Evolutionary conservation across 2,329 filamentous ascomycete species (phyloP).

Genomic region (Botrytis pseudocinerea): DNA sequence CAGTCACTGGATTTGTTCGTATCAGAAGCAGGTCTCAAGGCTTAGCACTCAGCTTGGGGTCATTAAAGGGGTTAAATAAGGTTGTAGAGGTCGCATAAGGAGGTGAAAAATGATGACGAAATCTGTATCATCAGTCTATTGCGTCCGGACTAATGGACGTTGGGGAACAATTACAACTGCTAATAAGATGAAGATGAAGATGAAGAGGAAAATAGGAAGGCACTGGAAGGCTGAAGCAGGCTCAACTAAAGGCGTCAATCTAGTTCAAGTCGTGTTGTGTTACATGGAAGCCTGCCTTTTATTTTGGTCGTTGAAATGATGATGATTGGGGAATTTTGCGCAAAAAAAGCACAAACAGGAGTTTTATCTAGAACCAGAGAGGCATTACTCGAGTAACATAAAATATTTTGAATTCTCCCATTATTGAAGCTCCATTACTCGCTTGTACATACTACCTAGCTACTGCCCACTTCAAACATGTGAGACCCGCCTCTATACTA

Average conservation of each 20-base stretch:
- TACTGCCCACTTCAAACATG: background rate
- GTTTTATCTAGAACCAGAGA: constrained; percentile 38
- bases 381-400: constrained; percentile 29
- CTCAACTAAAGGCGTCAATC: constrained; percentile 29
- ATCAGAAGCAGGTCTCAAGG: constrained; percentile 98
- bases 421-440: constrained; percentile 6
- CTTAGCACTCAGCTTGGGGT: constrained; percentile 87
- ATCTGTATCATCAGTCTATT: constrained; percentile 19
- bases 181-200: constrained; percentile 28
- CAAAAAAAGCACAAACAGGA: constrained; percentile 37
- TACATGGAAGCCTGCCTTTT: constrained; percentile 17
- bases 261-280: constrained; percentile 22
- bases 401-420: constrained; percentile 31
- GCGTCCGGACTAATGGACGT: constrained; percentile 20
- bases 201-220: constrained; percentile 23
- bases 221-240: constrained; percentile 25
- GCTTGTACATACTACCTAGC: background rate
- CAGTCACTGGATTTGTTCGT: constrained; percentile 94
- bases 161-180: constrained; percentile 25
- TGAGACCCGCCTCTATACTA: background rate
- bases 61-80: constrained; percentile 91
- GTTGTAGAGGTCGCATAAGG: constrained; percentile 48
- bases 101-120: constrained; percentile 13
- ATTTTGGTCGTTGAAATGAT: constrained; percentile 25
- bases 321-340: constrained; percentile 23